phyloP scores from a whole-genome alignment of 2,329 filamentous ascomycete genomes.

The Hypoxylon sp. region DNA sequence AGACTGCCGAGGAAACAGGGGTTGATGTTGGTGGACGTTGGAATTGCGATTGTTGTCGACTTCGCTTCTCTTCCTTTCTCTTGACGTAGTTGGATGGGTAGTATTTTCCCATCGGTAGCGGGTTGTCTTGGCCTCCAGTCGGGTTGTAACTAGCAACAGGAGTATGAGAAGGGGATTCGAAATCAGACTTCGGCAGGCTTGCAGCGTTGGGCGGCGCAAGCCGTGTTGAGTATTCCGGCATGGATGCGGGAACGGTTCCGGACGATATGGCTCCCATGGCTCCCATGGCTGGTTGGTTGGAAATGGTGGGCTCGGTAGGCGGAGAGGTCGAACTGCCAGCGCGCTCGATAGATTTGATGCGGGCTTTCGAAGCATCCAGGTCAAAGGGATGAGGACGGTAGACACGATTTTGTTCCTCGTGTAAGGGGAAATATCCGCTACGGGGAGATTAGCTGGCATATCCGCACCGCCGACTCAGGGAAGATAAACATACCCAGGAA shows the following conservation, averaged over 20 bases:
- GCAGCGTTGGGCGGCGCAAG: slow-evolving; percentile 38
- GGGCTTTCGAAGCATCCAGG: slow-evolving; percentile 55
- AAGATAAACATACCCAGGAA: slow-evolving; percentile 70
- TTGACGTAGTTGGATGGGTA: slow-evolving; percentile 72
- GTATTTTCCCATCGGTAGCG: slow-evolving; percentile 70
- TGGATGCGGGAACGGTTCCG: slow-evolving; percentile 34
- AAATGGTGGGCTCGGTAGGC: slow-evolving; percentile 27
- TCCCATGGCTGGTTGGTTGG: slow-evolving; percentile 33
- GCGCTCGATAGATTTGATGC: slow-evolving; percentile 51
- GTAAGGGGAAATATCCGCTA: slow-evolving; percentile 71
- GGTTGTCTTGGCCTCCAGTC: slow-evolving; percentile 60
- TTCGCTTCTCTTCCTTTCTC: slow-evolving; percentile 50
- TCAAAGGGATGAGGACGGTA: slow-evolving; percentile 66
- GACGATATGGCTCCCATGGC: slow-evolving; percentile 43
- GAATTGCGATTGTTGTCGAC: slow-evolving; percentile 34
- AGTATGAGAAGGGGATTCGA: slow-evolving; percentile 52
- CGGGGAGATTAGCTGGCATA: slow-evolving; percentile 33
- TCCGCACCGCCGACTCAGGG: slow-evolving; percentile 11
- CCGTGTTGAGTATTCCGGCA: slow-evolving; percentile 44
- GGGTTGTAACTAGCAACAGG: slow-evolving; percentile 65
- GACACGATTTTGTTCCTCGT: slow-evolving; percentile 65
- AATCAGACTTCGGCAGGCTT: slow-evolving; percentile 23
- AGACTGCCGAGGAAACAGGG: slow-evolving; percentile 48
- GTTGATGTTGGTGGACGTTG: slow-evolving; percentile 41
- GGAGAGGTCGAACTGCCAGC: slow-evolving; percentile 50